phyloP scores from a whole-genome alignment of 148 eudicot species.

The Hydrangea macrophylla region DNA sequence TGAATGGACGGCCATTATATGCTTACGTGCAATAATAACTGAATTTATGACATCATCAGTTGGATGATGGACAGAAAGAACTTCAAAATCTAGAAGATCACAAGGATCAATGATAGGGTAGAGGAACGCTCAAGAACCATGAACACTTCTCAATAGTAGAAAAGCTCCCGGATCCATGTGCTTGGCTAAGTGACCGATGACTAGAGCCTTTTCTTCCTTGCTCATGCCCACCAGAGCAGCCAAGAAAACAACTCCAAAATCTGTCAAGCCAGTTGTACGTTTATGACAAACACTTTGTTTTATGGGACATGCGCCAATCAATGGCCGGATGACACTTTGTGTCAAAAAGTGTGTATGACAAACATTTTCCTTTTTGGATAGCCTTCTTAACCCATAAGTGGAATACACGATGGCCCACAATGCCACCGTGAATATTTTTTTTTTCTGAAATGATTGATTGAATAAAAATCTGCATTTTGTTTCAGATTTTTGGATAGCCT shows the following conservation, averaged over 20 bases:
- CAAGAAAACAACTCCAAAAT: background rate
- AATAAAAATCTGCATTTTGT: conserved; percentile 1
- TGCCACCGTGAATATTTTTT: too few relatives aligned
- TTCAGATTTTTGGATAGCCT: conserved; percentile 67
- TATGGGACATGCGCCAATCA: background rate
- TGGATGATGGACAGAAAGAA: conserved; percentile 38
- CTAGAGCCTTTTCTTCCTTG: background rate
- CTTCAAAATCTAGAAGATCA: conserved; percentile 41
- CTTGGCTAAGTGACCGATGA: conserved; percentile 18
- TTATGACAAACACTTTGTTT: background rate
- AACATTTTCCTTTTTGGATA: background rate
- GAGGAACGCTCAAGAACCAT: conserved; percentile 49
- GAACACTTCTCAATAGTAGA: conserved; percentile 49
- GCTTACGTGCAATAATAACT: conserved; percentile 34
- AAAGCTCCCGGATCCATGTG: conserved; percentile 47
- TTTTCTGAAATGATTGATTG: background rate
- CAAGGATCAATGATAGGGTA: conserved; percentile 45
- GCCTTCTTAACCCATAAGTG: too few relatives aligned
- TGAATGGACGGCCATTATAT: background rate
- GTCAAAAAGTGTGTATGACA: too few relatives aligned
- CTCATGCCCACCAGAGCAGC: conserved; percentile 1
- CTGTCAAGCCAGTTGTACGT: background rate
- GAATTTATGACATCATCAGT: conserved; percentile 52
- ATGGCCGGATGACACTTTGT: too few relatives aligned
- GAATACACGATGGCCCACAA: too few relatives aligned